Evolutionary conservation across 2,329 filamentous ascomycete genomes (phyloP), one percentile per base, ranked within the genome.

Genomic region (Atkinsonella texensis): DNA sequence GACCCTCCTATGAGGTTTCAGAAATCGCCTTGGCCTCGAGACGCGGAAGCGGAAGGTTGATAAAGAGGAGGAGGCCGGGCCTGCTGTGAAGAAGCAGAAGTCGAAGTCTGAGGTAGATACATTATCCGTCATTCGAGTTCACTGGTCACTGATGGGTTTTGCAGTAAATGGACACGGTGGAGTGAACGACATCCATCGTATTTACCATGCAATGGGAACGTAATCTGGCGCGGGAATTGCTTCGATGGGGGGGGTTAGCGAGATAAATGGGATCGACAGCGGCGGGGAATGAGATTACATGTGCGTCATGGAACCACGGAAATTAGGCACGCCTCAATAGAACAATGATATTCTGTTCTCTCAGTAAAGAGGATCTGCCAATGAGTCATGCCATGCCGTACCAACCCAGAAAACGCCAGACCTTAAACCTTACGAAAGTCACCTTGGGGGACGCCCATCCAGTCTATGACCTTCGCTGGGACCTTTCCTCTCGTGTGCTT

Each of bases 401-500:
- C 15, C 15, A 38, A 12, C 11, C 35, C 10, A 9, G 33, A 12
- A 10, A 65, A 65, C 57, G 59, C 62, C 62, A 18, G 35, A 44
- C 48, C 39, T 44, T 54, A 50, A 5, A 8, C 38, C 48, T 32
- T 6, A 9, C 11, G 10, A 31, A 13, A 32, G n/a, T 4, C 32
- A 53, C 56, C 54, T 61, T 38, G 64, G 61, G 42, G 56, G 65
- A 32, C 70, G 69, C 5, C 73, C 70, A 55, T 76, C 74, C 10
- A 74, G 61, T 46, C 72, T 65, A 33, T 68, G 67, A 2, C 73
- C 74, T 41, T 74, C 72, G 13, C 61, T 60, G 1, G 71, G 55
- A 0, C 62, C 64, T 58, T 76, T 75, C 65, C 74, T 77, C 55
- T 74, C 74, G 0, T 68, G 66, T 0, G 65, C 65, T 55, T 75